Evolutionary conservation across 371 early-diverging fungal genomes (phyloP).

Genomic region (Coemansia sp.): DNA sequence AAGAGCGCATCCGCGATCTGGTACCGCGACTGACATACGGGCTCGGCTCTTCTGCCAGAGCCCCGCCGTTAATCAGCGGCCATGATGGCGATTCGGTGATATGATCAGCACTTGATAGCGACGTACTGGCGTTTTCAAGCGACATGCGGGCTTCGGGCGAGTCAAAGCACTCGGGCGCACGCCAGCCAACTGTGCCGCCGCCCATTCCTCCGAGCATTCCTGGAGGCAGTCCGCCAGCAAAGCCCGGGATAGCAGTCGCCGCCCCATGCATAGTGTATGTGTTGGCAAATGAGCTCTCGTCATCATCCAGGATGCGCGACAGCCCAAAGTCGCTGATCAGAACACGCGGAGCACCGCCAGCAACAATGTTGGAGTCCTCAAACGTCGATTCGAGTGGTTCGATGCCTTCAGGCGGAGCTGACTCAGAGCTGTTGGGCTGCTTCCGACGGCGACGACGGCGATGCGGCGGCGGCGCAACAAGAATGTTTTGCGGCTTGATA

Average conservation of each 20-base stretch:
- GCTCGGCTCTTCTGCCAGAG: constrained; percentile 29
- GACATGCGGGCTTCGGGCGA: constrained; percentile 35
- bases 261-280: constrained; percentile 62
- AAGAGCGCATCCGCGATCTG: constrained; percentile 24
- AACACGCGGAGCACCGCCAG: constrained; percentile 58
- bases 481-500: constrained; percentile 91
- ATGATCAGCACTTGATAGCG: background rate
- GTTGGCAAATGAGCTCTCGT: constrained; percentile 91
- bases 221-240: constrained; percentile 13
- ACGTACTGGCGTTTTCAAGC: background rate
- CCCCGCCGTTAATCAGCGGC: constrained; percentile 15
- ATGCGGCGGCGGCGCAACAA: constrained; percentile 65
- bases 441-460: constrained; percentile 32
- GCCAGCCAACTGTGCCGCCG: constrained; percentile 93
- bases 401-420: background rate
- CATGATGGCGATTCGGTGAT: constrained; percentile 12
- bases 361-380: constrained; percentile 30
- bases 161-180: constrained; percentile 86
- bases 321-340: constrained; percentile 98
- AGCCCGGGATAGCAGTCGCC: background rate
- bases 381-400: constrained; percentile 17
- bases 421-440: background rate
- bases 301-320: constrained; percentile 89
- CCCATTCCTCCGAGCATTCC: constrained; percentile 50
- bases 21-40: constrained; percentile 50